phyloP scores from a whole-genome alignment of 2,329 filamentous ascomycete species.

The Calonectria hongkongensis region DNA sequence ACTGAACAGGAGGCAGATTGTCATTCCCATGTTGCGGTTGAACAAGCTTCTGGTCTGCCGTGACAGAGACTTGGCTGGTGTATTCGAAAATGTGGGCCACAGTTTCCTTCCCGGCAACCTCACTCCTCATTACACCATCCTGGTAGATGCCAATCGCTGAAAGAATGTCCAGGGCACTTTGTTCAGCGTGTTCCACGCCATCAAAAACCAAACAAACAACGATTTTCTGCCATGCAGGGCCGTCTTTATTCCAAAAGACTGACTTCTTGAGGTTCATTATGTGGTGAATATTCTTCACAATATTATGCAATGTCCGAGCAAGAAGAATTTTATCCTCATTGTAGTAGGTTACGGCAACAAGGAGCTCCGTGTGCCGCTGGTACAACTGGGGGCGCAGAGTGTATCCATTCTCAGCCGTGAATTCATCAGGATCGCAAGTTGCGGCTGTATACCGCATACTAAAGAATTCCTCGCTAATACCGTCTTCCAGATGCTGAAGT shows the following conservation, averaged over 20 bases:
- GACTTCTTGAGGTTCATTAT: slow-evolving; percentile 27
- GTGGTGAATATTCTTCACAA: slow-evolving; percentile 29
- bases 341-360: slow-evolving; percentile 27
- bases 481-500: slow-evolving; percentile 5
- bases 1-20: slow-evolving; percentile 28
- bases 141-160: slow-evolving; percentile 26
- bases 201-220: slow-evolving; percentile 33
- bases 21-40: neutral
- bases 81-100: slow-evolving; percentile 32
- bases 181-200: slow-evolving; percentile 17
- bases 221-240: slow-evolving; percentile 32
- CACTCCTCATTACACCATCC: slow-evolving; percentile 19
- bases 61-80: slow-evolving; percentile 31
- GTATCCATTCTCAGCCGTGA: slow-evolving; percentile 28
- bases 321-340: slow-evolving; percentile 33
- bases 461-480: slow-evolving; percentile 10
- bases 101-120: slow-evolving; percentile 27
- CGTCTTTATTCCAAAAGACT: slow-evolving; percentile 25
- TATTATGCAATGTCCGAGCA: slow-evolving; percentile 17
- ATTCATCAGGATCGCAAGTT: slow-evolving; percentile 31
- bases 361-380: slow-evolving; percentile 27
- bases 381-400: slow-evolving; percentile 19
- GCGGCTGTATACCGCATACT: slow-evolving; percentile 24
- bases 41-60: slow-evolving; percentile 20
- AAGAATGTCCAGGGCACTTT: slow-evolving; percentile 23